These are phyloP conservation scores for Penicillium expansum DNA, from an alignment of 2,329 filamentous ascomycete species.

Conservation along the genomic window DNA sequence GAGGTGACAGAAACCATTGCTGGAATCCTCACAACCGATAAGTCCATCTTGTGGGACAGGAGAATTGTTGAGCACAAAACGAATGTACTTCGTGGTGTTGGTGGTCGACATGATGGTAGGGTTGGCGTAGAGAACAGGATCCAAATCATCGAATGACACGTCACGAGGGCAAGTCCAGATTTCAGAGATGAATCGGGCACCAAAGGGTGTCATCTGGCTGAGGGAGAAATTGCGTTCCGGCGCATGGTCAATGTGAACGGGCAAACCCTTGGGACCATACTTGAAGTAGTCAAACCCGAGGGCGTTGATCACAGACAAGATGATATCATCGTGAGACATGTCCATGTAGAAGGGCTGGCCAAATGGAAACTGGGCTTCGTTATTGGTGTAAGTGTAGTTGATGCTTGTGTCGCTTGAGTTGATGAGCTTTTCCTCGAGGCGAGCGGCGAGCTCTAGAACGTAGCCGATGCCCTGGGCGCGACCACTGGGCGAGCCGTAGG, in stretches of 20 bases:
- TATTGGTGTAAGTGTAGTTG: constrained; percentile 51
- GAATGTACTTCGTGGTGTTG: constrained; percentile 27
- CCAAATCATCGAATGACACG: constrained; percentile 24
- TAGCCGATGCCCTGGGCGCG: constrained; percentile 55
- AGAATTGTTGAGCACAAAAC: constrained; percentile 32
- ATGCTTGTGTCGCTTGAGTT: constrained; percentile 49
- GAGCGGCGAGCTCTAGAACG: constrained; percentile 52
- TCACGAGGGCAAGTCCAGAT: constrained; percentile 50
- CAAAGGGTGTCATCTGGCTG: constrained; percentile 55
- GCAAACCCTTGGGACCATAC: constrained; percentile 27
- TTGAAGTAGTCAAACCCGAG: constrained; percentile 56
- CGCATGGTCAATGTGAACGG: constrained; percentile 33
- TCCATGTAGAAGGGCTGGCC: constrained; percentile 52
- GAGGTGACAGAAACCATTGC: constrained; percentile 32
- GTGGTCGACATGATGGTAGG: constrained; percentile 17
- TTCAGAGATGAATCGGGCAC: constrained; percentile 55
- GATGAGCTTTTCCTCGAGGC: constrained; percentile 50
- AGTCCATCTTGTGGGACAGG: constrained; percentile 31
- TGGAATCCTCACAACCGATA: constrained; percentile 23
- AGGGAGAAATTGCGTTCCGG: constrained; percentile 51
- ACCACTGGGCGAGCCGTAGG: constrained; percentile 50
- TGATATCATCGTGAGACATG: constrained; percentile 55
- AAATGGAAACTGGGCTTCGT: constrained; percentile 48
- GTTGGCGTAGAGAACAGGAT: constrained; percentile 37
- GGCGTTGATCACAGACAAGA: constrained; percentile 51